Conservation (phyloP, 1,284 basidiomycete genomes). For the Apiotrichum montevideense region DNA sequence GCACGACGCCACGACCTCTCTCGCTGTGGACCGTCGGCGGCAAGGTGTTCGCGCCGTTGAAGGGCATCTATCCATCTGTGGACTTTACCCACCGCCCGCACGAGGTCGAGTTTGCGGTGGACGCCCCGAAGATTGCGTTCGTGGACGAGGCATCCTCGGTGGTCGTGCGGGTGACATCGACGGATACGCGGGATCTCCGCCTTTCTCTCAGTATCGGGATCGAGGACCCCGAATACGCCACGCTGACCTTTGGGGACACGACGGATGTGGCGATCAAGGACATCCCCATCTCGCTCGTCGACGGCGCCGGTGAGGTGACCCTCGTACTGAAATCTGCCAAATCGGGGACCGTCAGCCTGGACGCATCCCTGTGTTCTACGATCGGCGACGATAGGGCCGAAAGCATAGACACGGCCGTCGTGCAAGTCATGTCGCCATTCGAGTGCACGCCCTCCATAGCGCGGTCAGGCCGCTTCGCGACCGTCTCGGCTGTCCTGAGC, state of each 20-base stretch:
- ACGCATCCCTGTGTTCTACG: conserved; percentile 13
- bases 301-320: conserved; percentile 5
- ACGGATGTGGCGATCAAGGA: conserved; percentile 23
- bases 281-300: conserved; percentile 18
- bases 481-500: conserved; percentile 3
- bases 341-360: conserved; percentile 24
- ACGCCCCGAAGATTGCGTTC: conserved; percentile 62
- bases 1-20: conserved; percentile 15
- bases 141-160: conserved; percentile 71
- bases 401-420: conserved; percentile 18
- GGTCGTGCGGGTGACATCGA: conserved; percentile 53
- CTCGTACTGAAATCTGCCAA: conserved; percentile 17
- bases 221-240: conserved; percentile 68
- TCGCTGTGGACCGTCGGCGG: conserved; percentile 19
- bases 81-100: conserved; percentile 65
- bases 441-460: conserved; percentile 11
- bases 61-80: conserved; percentile 2
- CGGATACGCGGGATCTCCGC: conserved; percentile 60
- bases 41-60: conserved; percentile 13
- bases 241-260: conserved; percentile 4
- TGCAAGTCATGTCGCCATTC: conserved; percentile 34
- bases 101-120: conserved; percentile 53
- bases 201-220: conserved; percentile 66
- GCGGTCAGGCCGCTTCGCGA: neutral
- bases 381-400: conserved; percentile 9